Base-by-base conservation (phyloP, 1,284 basidiomycete genomes). In the Ceratobasidium sp. region DNA sequence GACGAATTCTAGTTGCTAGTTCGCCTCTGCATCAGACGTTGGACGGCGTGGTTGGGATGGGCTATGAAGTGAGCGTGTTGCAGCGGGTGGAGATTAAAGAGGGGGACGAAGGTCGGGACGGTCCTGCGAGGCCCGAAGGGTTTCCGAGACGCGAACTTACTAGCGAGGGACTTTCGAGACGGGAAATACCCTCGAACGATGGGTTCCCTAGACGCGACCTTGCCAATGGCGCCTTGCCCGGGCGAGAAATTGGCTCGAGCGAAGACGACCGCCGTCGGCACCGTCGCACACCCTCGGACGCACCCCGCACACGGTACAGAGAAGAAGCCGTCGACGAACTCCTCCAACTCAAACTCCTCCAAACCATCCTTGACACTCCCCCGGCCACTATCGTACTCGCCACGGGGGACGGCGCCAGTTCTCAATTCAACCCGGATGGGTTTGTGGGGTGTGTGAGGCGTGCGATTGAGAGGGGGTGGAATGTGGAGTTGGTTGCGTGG, bases 291-390 rank as follows among this genome's bases (percentile, higher is more conserved):
- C 34, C 68, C 20, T 50, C 68, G 6, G 38, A 42, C 20, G 31
- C 58, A 54, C 53, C 54, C 57, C 81, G 84, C 12, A 75, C 82
- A 50, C 82, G 86, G 12, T 88, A 88, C 77, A 85, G 90, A 70
- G 90, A 92, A 75, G 92, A 95, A 79, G 92, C 91, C 13, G 93
- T 94, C 2, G 93, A 94, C 75, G 93, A 95, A 78, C 82, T 95
- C 22, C 78, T 95, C 53, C 93, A 94, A 77, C 82, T 95, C 65
- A 94, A 95, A 76, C 82, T 95, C 29, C 87, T 94, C 73, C 92
- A 94, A 76, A 88, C 89, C 6, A 81, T 96, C 57, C 86, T 90
- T 3, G 87, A 85, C 53, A 83, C 85, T 12, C 75, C 81, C 10
- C 85, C 86, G 1, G 85, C 87, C 4, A 93, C 92, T 22, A 91